phyloP scores from a whole-genome alignment of 1,284 basidiomycete genomes.

The Heliocybe sulcata region DNA sequence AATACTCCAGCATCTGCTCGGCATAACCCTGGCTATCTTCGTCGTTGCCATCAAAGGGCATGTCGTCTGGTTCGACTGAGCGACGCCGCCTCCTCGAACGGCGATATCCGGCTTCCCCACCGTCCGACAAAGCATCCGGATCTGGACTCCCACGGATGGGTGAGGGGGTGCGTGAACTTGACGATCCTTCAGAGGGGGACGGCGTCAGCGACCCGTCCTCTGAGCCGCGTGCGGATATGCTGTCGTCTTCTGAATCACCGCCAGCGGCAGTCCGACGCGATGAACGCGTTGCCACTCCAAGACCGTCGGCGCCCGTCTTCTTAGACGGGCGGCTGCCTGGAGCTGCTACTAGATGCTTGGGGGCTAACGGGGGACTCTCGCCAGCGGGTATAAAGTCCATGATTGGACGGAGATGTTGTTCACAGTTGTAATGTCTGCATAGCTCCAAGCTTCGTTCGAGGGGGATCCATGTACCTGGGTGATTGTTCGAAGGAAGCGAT shows the following conservation, averaged over 20 bases:
- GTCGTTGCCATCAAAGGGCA: slow-evolving; percentile 24
- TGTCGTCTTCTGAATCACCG: slow-evolving; percentile 50
- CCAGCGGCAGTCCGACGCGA: slow-evolving; percentile 40
- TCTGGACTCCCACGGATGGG: slow-evolving; percentile 65
- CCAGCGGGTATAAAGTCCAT: slow-evolving; percentile 91
- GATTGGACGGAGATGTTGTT: slow-evolving; percentile 83
- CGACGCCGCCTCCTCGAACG: slow-evolving; percentile 28
- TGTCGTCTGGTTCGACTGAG: background rate
- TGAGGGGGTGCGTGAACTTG: slow-evolving; percentile 85
- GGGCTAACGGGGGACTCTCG: slow-evolving; percentile 92
- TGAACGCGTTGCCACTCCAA: slow-evolving; percentile 36
- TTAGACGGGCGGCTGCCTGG: slow-evolving; percentile 19
- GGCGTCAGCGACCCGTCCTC: slow-evolving; percentile 83
- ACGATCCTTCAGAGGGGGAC: slow-evolving; percentile 78
- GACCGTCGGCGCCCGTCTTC: background rate
- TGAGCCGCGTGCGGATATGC: slow-evolving; percentile 55
- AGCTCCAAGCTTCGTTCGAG: slow-evolving; percentile 85
- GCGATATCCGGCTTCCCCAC: slow-evolving; percentile 29
- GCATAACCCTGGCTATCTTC: slow-evolving; percentile 66
- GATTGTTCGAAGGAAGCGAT: background rate
- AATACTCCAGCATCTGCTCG: slow-evolving; percentile 97
- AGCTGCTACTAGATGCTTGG: slow-evolving; percentile 86
- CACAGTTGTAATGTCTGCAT: slow-evolving; percentile 92
- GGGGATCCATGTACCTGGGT: slow-evolving; percentile 95
- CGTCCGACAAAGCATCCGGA: slow-evolving; percentile 31